phyloP scores from a whole-genome alignment of 306 rosid species.

The Mimosa pudica region DNA sequence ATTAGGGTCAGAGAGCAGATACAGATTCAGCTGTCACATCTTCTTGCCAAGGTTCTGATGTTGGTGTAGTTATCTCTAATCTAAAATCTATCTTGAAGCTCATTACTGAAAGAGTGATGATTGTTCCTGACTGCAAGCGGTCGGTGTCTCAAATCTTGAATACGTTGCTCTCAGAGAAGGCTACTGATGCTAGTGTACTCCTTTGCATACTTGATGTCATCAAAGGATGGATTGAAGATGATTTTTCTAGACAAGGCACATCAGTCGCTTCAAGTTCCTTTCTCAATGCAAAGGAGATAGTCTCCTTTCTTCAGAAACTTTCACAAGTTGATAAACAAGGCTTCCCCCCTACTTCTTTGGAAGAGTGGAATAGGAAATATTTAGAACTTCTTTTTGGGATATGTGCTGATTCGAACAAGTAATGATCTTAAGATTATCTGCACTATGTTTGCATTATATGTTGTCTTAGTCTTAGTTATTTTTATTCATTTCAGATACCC shows the following conservation, averaged over 20 bases:
- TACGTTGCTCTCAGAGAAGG: constrained; percentile 88
- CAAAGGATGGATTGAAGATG: constrained; percentile 97
- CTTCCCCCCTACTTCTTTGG: constrained; percentile 61
- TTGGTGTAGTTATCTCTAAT: constrained; percentile 79
- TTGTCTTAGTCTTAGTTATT: constrained; percentile 28
- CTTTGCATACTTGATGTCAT: constrained; percentile 96
- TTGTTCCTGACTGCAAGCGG: constrained; percentile 84
- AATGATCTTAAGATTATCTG: constrained; percentile 18
- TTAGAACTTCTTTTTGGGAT: constrained; percentile 85
- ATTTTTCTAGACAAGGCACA: constrained; percentile 74
- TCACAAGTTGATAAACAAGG: constrained; percentile 89
- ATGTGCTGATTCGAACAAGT: constrained; percentile 88
- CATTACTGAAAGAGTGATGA: constrained; percentile 89
- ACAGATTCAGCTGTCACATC: constrained; percentile 90
- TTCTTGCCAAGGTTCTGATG: constrained; percentile 87
- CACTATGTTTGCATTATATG: constrained; percentile 26
- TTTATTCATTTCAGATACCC: constrained; percentile 62
- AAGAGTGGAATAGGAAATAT: constrained; percentile 92
- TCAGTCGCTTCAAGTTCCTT: constrained; percentile 65
- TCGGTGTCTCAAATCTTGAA: constrained; percentile 83
- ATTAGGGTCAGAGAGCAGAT: constrained; percentile 85
- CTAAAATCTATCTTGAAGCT: constrained; percentile 84
- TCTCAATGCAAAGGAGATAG: constrained; percentile 84
- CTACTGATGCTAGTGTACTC: constrained; percentile 89
- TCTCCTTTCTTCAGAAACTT: constrained; percentile 93